Evolutionary conservation across 257 asterid genomes (phyloP).

Genomic region (Mitragyna speciosa): DNA sequence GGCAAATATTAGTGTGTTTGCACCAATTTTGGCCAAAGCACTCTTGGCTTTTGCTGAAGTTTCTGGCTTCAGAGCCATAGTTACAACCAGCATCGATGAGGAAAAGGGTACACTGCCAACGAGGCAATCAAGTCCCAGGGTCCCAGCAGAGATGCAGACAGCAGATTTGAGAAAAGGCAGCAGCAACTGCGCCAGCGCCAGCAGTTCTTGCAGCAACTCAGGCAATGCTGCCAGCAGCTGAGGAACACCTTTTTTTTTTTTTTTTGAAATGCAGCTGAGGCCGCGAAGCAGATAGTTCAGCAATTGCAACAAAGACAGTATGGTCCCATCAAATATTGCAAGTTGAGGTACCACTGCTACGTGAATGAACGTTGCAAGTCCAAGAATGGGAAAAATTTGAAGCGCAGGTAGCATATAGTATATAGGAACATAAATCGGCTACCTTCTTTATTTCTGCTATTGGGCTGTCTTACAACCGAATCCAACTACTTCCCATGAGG

Average conservation of each 20-base stretch:
- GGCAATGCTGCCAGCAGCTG: conserved; percentile 19
- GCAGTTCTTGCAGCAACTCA: conserved; percentile 16
- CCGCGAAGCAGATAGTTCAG: conserved; percentile 6
- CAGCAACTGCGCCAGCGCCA: conserved; percentile 36
- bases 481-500: no score
- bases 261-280: conserved; percentile 3
- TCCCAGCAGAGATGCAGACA: conserved; percentile 32
- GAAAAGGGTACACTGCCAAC: conserved; percentile 9
- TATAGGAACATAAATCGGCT: no score
- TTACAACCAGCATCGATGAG: conserved; percentile 35
- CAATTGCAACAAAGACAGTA: not conserved
- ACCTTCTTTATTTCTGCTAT: no score
- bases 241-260: no score
- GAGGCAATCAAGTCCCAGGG: not conserved
- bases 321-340: no score
- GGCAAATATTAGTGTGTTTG: not conserved
- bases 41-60: conserved; percentile 38
- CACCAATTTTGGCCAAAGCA: conserved; percentile 38
- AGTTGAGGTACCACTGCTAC: no score
- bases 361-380: no score
- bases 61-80: conserved; percentile 40
- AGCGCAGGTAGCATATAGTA: no score
- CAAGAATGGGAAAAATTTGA: no score
- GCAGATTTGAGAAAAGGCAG: conserved; percentile 42
- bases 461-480: no score